Conservation (phyloP, 345 rosid genomes). For the Salix purpurea region DNA sequence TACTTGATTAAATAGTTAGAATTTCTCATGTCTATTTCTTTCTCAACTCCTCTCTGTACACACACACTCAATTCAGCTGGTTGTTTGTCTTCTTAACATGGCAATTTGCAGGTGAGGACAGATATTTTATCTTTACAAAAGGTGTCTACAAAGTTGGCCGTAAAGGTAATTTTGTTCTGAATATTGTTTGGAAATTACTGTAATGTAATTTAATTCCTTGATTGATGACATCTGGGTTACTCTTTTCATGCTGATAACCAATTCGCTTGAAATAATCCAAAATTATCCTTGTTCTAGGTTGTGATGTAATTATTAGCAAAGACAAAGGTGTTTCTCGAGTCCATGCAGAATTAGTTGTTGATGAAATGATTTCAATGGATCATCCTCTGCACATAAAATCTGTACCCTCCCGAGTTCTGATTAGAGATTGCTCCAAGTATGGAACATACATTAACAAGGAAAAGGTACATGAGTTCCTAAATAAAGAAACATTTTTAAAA, state of each 20-base stretch:
- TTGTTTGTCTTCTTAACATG: background rate
- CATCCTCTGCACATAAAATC: conserved; percentile 18
- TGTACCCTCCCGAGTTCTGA: conserved; percentile 35
- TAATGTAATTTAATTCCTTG: background rate
- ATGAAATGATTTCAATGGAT: conserved; percentile 38
- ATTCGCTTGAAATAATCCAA: too few species aligned
- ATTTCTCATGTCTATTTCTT: background rate
- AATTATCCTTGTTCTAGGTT: conserved; percentile 42
- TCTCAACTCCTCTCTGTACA: background rate
- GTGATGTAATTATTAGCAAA: conserved; percentile 68
- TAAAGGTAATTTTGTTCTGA: conserved; percentile 27
- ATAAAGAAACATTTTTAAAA: conserved; percentile 51
- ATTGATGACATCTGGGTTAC: background rate
- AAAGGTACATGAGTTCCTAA: conserved; percentile 62
- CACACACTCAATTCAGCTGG: too few species aligned
- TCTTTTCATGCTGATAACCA: too few species aligned
- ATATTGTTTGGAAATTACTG: background rate
- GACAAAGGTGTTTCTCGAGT: conserved; percentile 87
- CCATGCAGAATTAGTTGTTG: conserved; percentile 71
- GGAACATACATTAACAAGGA: conserved; percentile 69
- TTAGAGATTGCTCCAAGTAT: conserved; percentile 82
- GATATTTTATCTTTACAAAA: conserved; percentile 54
- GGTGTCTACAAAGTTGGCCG: conserved; percentile 75
- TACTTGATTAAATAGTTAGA: background rate
- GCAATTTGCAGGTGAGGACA: conserved; percentile 51